Evolutionary conservation across 257 asterid species (phyloP).

Genomic region (Gentiana straminea): DNA sequence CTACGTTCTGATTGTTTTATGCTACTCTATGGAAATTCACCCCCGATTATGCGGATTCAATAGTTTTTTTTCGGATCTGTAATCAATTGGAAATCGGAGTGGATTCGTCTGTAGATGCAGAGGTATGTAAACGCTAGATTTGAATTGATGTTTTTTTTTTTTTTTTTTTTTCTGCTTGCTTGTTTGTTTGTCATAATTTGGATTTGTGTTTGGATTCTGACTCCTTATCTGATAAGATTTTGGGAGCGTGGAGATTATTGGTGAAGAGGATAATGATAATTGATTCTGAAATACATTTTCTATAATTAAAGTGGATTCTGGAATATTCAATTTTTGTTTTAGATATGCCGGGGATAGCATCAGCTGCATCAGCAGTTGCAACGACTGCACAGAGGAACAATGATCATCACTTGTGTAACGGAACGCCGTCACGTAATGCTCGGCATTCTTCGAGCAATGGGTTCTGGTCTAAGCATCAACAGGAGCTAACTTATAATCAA

Average conservation of each 20-base stretch:
- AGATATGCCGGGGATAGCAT: slow-evolving; percentile 77
- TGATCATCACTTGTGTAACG: slow-evolving; percentile 30
- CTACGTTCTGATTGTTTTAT: slow-evolving; percentile 32
- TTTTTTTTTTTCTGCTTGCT: slow-evolving; percentile 1
- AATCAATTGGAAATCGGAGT: slow-evolving; percentile 2
- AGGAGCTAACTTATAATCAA: slow-evolving; percentile 60
- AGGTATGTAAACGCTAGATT: not conserved
- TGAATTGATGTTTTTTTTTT: slow-evolving; percentile 3
- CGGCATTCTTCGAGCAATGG: slow-evolving; percentile 39
- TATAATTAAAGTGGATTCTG: slow-evolving; percentile 9
- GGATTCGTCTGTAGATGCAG: not conserved
- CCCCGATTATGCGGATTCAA: slow-evolving; percentile 22
- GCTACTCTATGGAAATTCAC: slow-evolving; percentile 25
- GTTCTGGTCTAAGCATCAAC: slow-evolving; percentile 72
- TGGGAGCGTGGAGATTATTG: slow-evolving; percentile 3
- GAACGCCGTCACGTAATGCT: slow-evolving; percentile 27
- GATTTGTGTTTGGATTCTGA: slow-evolving; percentile 9
- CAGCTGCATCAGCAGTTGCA: slow-evolving; percentile 2
- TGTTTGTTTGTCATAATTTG: slow-evolving; percentile 3
- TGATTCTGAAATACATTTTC: slow-evolving; percentile 25
- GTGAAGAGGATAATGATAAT: slow-evolving; percentile 25
- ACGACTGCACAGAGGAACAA: slow-evolving; percentile 20
- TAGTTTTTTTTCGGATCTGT: slow-evolving; percentile 13
- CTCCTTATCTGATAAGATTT: slow-evolving; percentile 21
- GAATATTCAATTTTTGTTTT: slow-evolving; percentile 11